Evolutionary conservation across 176 grass and related monocot species (phyloP).

Genomic region (Rhynchospora tenuis): DNA sequence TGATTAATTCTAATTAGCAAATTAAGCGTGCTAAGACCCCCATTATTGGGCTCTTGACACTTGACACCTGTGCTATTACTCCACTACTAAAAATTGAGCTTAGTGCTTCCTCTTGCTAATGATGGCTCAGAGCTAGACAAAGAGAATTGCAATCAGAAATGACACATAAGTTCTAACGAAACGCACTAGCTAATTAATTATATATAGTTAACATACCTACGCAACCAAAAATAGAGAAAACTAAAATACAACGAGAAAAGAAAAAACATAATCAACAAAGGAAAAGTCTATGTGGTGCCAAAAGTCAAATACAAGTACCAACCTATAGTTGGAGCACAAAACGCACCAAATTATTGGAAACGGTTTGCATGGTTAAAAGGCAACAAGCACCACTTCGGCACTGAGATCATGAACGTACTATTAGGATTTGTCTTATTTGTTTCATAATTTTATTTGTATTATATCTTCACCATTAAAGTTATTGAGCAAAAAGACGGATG

Average conservation of each 20-base stretch:
- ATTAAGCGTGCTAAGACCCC: conserved; percentile 21
- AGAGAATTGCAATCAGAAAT: conserved; percentile 30
- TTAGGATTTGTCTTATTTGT: no score
- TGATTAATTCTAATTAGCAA: conserved; percentile 3
- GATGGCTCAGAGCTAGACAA: conserved; percentile 1
- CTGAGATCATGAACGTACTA: no score
- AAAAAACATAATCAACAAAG: neutral
- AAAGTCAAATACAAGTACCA: neutral
- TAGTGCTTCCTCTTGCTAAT: conserved; percentile 5
- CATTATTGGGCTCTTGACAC: conserved; percentile 38
- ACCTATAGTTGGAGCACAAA: neutral
- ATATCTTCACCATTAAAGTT: neutral
- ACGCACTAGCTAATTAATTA: conserved; percentile 31
- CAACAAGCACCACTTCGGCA: neutral
- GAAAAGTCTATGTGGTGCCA: neutral
- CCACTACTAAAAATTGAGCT: conserved; percentile 34
- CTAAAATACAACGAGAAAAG: neutral
- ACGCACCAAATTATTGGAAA: neutral
- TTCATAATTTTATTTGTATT: no score
- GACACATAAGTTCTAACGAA: conserved; percentile 79
- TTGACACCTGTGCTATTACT: conserved; percentile 17
- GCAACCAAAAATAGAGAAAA: neutral
- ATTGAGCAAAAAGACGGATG: neutral
- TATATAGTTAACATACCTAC: conserved; percentile 6
- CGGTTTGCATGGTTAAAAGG: neutral